Evolutionary conservation across 1,284 basidiomycete species (phyloP).

Genomic region (Puccinia triticina): DNA sequence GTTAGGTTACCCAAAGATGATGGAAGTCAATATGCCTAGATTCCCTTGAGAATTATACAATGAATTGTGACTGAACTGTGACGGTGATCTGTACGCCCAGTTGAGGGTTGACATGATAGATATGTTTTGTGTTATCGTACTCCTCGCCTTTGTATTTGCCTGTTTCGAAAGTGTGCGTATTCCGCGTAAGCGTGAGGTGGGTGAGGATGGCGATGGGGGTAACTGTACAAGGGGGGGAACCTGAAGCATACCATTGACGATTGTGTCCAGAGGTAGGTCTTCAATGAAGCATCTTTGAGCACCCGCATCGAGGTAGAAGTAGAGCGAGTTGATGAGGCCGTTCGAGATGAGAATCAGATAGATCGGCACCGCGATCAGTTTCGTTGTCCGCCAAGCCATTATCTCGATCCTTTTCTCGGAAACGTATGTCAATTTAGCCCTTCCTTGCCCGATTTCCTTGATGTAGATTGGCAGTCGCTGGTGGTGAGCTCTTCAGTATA

Average conservation of each 20-base stretch:
- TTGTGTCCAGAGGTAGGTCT: conserved; percentile 93
- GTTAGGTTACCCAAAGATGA: not conserved
- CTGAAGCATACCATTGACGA: conserved; percentile 78
- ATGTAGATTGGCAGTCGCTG: too few relatives aligned
- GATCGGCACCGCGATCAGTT: not conserved
- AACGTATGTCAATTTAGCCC: too few relatives aligned
- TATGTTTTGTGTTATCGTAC: conserved; percentile 75
- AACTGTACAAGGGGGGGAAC: not conserved
- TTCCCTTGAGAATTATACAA: not conserved
- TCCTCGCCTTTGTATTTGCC: conserved; percentile 91
- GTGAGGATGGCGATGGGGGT: too few relatives aligned
- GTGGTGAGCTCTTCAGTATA: too few relatives aligned
- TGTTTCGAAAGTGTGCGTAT: conserved; percentile 58
- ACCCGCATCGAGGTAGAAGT: conserved; percentile 62
- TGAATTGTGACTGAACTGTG: conserved; percentile 66
- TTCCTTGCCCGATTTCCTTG: too few relatives aligned
- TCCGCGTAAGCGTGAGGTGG: not conserved
- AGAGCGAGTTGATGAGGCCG: conserved; percentile 55
- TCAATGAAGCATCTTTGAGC: conserved; percentile 80
- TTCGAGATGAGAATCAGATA: not conserved
- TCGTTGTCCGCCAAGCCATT: not conserved
- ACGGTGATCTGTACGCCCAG: conserved; percentile 89
- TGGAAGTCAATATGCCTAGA: not conserved
- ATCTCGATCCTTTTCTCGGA: not conserved
- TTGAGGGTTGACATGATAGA: conserved; percentile 73